Evolutionary conservation across 352 stramenopile genomes (phyloP).

Genomic region (Phytophthora agathidicida): DNA sequence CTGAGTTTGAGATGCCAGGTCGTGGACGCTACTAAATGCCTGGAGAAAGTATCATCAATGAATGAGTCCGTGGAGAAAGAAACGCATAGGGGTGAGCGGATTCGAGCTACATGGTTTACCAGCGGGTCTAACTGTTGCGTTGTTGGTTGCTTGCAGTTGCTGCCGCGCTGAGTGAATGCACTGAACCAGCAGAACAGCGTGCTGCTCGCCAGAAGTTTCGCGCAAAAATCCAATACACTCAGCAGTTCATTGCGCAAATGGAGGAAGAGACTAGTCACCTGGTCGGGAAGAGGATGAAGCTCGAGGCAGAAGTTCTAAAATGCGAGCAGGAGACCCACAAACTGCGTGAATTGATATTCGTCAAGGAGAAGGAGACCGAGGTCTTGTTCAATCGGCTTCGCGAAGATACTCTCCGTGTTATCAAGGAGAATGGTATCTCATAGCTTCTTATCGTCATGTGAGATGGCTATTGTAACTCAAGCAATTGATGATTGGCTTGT

Average conservation of each 20-base stretch:
- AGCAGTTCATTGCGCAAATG: slow-evolving; percentile 49
- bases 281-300: slow-evolving; percentile 24
- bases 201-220: slow-evolving; percentile 47
- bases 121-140: not conserved
- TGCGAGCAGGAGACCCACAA: slow-evolving; percentile 32
- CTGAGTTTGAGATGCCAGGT: slow-evolving; percentile 41
- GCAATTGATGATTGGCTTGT: not conserved
- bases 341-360: slow-evolving; percentile 33
- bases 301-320: slow-evolving; percentile 36
- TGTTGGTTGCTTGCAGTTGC: slow-evolving; percentile 17
- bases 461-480: not conserved
- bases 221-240: slow-evolving; percentile 50
- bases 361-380: slow-evolving; percentile 46
- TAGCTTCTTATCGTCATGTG: not conserved
- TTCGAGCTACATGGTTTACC: not conserved
- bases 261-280: slow-evolving; percentile 36
- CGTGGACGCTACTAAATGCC: slow-evolving; percentile 17
- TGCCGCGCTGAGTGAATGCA: slow-evolving; percentile 20
- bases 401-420: slow-evolving; percentile 35
- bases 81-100: slow-evolving; percentile 18
- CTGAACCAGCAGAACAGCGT: slow-evolving; percentile 25
- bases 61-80: slow-evolving; percentile 20
- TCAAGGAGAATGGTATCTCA: slow-evolving; percentile 45
- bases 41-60: slow-evolving; percentile 27
- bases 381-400: slow-evolving; percentile 35